Percentiles rank a stretch among this genome's conserved stretches.
Evolutionary conservation across 176 grass and related monocot species (phyloP).

Genomic region (Melocanna baccifera): DNA sequence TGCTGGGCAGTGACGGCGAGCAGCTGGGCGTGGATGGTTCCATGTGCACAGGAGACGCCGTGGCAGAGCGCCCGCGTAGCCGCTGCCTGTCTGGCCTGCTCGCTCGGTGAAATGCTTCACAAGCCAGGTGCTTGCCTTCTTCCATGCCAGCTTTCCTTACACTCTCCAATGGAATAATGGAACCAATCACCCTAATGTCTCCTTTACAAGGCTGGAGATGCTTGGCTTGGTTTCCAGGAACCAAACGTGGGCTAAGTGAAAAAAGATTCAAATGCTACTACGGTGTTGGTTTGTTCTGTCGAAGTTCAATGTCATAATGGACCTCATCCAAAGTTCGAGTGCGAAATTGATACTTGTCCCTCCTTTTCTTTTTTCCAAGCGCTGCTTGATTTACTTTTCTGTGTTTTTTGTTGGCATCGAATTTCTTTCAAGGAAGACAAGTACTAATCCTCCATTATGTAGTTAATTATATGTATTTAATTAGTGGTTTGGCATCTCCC

Average conservation of each 20-base stretch:
- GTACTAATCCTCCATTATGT: too few species aligned
- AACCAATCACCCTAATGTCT: not conserved
- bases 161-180: not conserved
- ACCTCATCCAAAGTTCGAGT: not conserved
- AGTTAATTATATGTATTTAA: too few species aligned
- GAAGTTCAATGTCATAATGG: not conserved
- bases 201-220: not conserved
- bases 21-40: not conserved
- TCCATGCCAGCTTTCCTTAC: not conserved
- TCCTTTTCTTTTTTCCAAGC: not conserved
- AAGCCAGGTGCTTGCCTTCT: not conserved
- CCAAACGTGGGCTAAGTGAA: too few species aligned
- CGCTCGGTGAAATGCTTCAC: too few species aligned
- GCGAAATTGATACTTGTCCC: not conserved
- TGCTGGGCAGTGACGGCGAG: not conserved
- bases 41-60: not conserved
- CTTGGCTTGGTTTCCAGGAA: too few species aligned
- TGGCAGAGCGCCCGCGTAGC: too few species aligned
- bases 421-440: too few species aligned
- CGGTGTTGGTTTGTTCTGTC: not conserved
- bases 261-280: too few species aligned
- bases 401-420: too few species aligned
- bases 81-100: too few species aligned
- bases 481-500: too few species aligned
- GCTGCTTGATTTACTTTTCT: not conserved